phyloP scores from a whole-genome alignment of 768 basidiomycete species.

The Rhodosporidiobolus sp. region DNA sequence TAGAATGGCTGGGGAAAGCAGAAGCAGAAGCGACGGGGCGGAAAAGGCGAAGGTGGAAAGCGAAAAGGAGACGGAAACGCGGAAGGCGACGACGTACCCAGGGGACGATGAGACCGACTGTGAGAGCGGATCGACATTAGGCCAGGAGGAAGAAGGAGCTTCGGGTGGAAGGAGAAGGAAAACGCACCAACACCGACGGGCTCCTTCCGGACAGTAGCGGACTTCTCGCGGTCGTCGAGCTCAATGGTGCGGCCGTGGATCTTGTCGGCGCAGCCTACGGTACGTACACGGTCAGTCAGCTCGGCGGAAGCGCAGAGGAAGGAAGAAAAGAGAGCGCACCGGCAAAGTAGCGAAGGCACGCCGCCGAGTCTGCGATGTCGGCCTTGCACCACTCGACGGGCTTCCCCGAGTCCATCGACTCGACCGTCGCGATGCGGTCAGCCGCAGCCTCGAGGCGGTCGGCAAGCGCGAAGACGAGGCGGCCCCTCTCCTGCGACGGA shows the following conservation, averaged over 20 bases:
- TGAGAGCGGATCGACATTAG: too few species aligned
- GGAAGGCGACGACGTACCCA: too few species aligned
- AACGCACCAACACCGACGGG: conserved; percentile 69
- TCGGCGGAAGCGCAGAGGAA: too few species aligned
- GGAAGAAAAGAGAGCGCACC: neutral
- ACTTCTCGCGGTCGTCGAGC: conserved; percentile 62
- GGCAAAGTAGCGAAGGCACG: conserved; percentile 44
- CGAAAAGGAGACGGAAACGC: too few species aligned
- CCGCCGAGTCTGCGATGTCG: conserved; percentile 48
- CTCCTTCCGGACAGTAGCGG: conserved; percentile 81
- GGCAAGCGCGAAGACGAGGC: conserved; percentile 41
- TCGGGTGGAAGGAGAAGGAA: too few species aligned
- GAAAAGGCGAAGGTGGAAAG: too few species aligned
- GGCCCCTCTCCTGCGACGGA: conserved; percentile 46
- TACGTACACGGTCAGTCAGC: conserved; percentile 13
- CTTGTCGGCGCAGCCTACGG: conserved; percentile 83
- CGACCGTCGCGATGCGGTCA: conserved; percentile 47
- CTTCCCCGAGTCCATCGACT: conserved; percentile 49
- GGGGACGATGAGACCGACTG: too few species aligned
- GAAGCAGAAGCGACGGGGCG: too few species aligned
- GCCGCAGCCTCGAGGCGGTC: conserved; percentile 47
- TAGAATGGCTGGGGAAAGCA: too few species aligned
- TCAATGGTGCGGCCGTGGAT: conserved; percentile 82
- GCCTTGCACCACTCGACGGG: conserved; percentile 47
- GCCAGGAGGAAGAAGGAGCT: too few species aligned